Conservation (phyloP, 1,284 basidiomycete genomes). For the Boletus holoroseus region DNA sequence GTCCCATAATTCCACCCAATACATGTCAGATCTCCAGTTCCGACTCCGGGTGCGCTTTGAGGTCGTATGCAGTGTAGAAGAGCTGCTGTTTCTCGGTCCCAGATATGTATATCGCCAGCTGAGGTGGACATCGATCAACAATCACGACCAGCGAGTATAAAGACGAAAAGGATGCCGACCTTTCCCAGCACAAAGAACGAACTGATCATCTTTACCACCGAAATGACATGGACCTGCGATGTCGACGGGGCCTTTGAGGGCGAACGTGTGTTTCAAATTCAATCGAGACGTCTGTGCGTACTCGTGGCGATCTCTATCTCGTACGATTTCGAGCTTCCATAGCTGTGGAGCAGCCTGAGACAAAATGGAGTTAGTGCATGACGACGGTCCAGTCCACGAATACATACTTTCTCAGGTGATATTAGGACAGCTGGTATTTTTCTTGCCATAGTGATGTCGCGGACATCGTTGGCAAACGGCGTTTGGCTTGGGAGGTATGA, state of each 20-base stretch:
- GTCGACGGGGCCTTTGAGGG: slow-evolving; percentile 62
- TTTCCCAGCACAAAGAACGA: slow-evolving; percentile 73
- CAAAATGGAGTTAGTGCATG: slow-evolving; percentile 8
- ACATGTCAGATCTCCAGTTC: slow-evolving; percentile 64
- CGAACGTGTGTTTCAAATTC: slow-evolving; percentile 60
- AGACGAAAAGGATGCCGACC: slow-evolving; percentile 35
- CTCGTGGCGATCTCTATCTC: slow-evolving; percentile 40
- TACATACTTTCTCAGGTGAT: slow-evolving; percentile 49
- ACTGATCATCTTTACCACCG: slow-evolving; percentile 69
- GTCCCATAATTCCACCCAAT: slow-evolving; percentile 70
- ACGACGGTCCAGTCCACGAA: not conserved
- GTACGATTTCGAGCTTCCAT: slow-evolving; percentile 67
- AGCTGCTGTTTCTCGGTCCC: slow-evolving; percentile 71
- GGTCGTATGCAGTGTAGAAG: slow-evolving; percentile 61
- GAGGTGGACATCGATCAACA: slow-evolving; percentile 9
- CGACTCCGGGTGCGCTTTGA: slow-evolving; percentile 35
- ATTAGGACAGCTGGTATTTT: slow-evolving; percentile 61
- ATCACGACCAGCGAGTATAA: not conserved
- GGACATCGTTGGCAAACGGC: slow-evolving; percentile 73
- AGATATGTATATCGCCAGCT: slow-evolving; percentile 80
- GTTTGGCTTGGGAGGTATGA: slow-evolving; percentile 49
- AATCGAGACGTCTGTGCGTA: slow-evolving; percentile 43
- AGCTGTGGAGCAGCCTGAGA: slow-evolving; percentile 69
- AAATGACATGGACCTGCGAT: slow-evolving; percentile 77
- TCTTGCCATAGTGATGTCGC: slow-evolving; percentile 62